phyloP scores from a whole-genome alignment of 345 rosid genomes.

The Syzygium aromaticum region DNA sequence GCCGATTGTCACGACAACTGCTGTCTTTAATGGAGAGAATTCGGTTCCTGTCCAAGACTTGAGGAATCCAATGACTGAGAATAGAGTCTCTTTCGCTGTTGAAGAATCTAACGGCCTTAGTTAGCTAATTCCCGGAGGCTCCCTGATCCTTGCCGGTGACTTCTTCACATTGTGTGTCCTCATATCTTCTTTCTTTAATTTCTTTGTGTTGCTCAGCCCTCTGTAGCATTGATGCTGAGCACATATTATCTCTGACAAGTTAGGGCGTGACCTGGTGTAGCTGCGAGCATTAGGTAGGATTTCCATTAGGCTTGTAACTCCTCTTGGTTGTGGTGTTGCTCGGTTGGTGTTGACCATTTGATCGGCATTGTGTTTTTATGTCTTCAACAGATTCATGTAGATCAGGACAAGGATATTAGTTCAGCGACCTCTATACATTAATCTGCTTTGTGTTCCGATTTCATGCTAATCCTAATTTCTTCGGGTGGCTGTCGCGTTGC shows the following conservation, averaged over 20 bases:
- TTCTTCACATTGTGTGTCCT: not conserved
- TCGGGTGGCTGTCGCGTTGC: not conserved
- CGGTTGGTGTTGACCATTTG: not conserved
- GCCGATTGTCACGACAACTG: conserved; percentile 24
- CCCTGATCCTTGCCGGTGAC: not conserved
- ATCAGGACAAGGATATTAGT: not conserved
- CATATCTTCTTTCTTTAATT: not conserved
- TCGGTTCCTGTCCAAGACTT: conserved; percentile 22
- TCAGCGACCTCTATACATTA: not conserved
- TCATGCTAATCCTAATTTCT: not conserved
- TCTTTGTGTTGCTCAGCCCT: not conserved
- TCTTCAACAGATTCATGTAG: not conserved
- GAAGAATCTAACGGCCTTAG: conserved; percentile 48
- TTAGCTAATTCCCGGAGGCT: conserved; percentile 14
- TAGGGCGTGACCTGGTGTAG: not conserved
- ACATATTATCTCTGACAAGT: not conserved
- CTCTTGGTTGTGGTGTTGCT: not conserved
- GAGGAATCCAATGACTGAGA: conserved; percentile 28
- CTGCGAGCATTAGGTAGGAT: not conserved
- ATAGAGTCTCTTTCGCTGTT: conserved; percentile 23
- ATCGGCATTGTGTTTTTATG: not conserved
- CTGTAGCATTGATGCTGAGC: not conserved
- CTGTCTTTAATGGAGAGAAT: conserved; percentile 30
- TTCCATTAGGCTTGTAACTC: not conserved
- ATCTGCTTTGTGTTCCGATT: not conserved